Conservation (phyloP, 176 grass and related monocot genomes). For the Puya raimondii region DNA sequence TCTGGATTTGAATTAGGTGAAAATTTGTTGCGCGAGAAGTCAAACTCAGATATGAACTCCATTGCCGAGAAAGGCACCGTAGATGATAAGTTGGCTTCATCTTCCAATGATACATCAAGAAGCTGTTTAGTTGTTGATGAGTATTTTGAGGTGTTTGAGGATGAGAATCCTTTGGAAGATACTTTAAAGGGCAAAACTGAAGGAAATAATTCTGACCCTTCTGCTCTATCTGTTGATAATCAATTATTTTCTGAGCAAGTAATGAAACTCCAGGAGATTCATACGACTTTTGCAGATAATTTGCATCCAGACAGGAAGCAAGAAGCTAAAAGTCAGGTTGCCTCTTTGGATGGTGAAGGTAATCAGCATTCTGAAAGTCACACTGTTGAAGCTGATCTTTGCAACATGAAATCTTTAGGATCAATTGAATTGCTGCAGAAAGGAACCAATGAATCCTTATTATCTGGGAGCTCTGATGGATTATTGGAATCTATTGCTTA, state of each 20-base stretch:
- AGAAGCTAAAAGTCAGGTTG: conserved; percentile 12
- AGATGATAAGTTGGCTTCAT: conserved; percentile 25
- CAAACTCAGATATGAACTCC: conserved; percentile 14
- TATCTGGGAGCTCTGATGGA: conserved; percentile 57
- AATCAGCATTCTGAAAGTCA: conserved; percentile 10
- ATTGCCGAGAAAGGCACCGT: conserved; percentile 25
- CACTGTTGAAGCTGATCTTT: conserved; percentile 24
- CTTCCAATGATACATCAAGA: conserved; percentile 29
- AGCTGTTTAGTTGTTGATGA: conserved; percentile 32
- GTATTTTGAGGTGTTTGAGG: conserved; percentile 36
- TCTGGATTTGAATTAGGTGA: conserved; percentile 20
- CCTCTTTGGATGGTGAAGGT: conserved; percentile 16
- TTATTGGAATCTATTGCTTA: conserved; percentile 86
- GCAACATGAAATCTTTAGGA: conserved; percentile 17
- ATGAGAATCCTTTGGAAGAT: conserved; percentile 34
- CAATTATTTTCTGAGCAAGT: conserved; percentile 31
- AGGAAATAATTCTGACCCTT: conserved; percentile 3
- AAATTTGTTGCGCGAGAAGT: conserved; percentile 21
- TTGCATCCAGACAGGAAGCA: conserved; percentile 31
- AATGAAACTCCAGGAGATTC: conserved; percentile 27
- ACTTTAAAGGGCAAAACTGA: conserved; percentile 9
- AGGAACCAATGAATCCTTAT: conserved; percentile 14
- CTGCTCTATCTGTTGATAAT: conserved; percentile 6
- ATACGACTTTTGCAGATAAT: conserved; percentile 24
- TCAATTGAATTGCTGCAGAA: conserved; percentile 19